A percentile compares a stretch with the other conserved stretches of the same genome.
Evolutionary conservation across 2,329 filamentous ascomycete species (phyloP).

Genomic region (Penicillium sp.): DNA sequence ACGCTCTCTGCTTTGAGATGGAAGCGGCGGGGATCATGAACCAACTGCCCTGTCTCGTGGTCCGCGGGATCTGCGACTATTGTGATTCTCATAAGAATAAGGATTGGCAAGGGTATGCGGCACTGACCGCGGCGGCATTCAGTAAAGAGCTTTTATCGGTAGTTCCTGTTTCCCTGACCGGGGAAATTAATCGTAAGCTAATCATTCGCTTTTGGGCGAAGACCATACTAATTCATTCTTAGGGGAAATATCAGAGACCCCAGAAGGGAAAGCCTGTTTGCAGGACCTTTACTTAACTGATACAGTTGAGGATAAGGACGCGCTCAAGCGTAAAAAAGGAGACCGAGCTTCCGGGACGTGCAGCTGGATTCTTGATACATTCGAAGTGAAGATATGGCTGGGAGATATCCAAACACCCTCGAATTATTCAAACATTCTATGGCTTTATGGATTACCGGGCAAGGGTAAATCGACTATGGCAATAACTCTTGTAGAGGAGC

Average conservation of each 20-base stretch:
- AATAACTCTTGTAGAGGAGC: not conserved
- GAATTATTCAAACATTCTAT: not conserved
- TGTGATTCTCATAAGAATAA: constrained; percentile 16
- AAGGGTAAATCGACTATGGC: constrained; percentile 9
- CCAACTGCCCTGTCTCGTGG: not conserved
- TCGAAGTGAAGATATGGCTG: not conserved
- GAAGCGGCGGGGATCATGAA: not conserved
- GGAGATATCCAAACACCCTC: not conserved
- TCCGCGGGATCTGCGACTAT: constrained; percentile 26
- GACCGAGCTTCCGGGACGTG: constrained; percentile 1
- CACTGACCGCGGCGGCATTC: constrained; percentile 14
- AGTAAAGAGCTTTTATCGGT: constrained; percentile 9
- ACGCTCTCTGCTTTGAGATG: not conserved
- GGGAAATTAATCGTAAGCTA: too few species aligned
- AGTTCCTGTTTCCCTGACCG: not conserved
- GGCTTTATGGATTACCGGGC: constrained; percentile 1
- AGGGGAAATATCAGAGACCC: too few species aligned
- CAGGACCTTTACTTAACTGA: not conserved
- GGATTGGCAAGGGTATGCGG: constrained; percentile 15
- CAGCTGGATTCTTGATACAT: not conserved
- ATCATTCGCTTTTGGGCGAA: too few species aligned
- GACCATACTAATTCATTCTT: too few species aligned
- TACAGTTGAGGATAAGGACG: constrained; percentile 10
- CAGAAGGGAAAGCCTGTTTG: not conserved
- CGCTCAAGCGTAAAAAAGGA: constrained; percentile 12